A percentile compares a stretch with the other conserved stretches of the same genome.
Evolutionary conservation across 2,329 filamentous ascomycete species (phyloP).

Genomic region (Cordyceps pruinosa): DNA sequence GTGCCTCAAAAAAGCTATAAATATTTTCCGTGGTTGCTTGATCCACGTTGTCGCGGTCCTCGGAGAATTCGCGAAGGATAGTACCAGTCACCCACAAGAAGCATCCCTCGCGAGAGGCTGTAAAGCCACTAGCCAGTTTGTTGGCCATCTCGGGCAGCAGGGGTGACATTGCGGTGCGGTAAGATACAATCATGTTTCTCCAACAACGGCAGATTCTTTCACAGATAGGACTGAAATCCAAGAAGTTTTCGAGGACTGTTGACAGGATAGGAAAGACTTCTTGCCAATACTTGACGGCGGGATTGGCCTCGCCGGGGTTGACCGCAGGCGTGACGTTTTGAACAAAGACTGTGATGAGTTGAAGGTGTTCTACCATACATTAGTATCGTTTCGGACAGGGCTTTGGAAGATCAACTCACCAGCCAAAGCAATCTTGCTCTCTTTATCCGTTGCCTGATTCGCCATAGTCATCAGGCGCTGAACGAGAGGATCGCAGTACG

Average conservation of each 20-base stretch:
- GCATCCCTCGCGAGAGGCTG: conserved; percentile 80
- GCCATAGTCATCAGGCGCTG: conserved; percentile 79
- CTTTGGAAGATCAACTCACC: conserved; percentile 41
- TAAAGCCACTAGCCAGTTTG: conserved; percentile 80
- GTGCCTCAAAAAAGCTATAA: conserved; percentile 90
- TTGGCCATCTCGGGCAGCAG: conserved; percentile 80
- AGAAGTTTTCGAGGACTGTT: conserved; percentile 81
- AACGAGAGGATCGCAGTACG: conserved; percentile 89
- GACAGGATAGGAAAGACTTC: conserved; percentile 86
- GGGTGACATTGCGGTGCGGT: conserved; percentile 81
- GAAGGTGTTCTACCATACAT: conserved; percentile 63
- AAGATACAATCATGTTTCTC: conserved; percentile 95
- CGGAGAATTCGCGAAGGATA: conserved; percentile 90
- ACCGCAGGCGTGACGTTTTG: conserved; percentile 71
- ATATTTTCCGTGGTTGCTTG: conserved; percentile 77
- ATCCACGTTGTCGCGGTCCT: conserved; percentile 79
- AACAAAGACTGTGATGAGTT: conserved; percentile 86
- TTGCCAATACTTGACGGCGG: conserved; percentile 91
- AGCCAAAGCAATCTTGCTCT: conserved; percentile 78
- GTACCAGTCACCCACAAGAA: conserved; percentile 98
- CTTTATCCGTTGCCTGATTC: conserved; percentile 74
- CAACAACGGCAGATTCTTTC: conserved; percentile 93
- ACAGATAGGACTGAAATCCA: conserved; percentile 78
- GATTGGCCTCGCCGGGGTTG: conserved; percentile 66
- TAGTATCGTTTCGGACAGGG: not conserved